phyloP scores from a whole-genome alignment of 768 basidiomycete species.

The Flagelloscypha sp. region DNA sequence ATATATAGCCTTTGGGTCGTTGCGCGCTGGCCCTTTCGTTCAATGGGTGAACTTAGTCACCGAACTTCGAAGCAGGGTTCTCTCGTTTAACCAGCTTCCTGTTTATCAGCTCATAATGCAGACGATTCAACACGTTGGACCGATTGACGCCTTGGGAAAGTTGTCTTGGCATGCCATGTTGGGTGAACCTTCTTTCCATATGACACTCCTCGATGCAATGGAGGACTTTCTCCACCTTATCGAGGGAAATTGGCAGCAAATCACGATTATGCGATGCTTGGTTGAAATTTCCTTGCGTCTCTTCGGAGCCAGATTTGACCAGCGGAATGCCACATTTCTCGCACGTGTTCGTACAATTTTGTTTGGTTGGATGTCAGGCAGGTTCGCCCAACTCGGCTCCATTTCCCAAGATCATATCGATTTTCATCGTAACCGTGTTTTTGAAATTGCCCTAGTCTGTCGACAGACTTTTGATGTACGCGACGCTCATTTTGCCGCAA shows the following conservation, averaged over 20 bases:
- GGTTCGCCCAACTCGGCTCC: too few species aligned
- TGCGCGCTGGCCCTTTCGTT: slow-evolving; percentile 23
- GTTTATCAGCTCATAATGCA: slow-evolving; percentile 24
- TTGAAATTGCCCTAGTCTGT: slow-evolving; percentile 31
- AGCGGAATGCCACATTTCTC: too few species aligned
- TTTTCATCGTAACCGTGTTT: slow-evolving; percentile 16
- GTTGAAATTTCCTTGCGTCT: not conserved
- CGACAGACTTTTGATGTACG: slow-evolving; percentile 31
- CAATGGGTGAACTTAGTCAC: slow-evolving; percentile 29
- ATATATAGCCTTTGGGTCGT: slow-evolving; percentile 24
- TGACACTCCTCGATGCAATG: not conserved
- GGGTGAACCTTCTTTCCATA: not conserved
- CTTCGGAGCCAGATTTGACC: too few species aligned
- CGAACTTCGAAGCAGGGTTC: slow-evolving; percentile 19
- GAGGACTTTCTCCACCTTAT: not conserved
- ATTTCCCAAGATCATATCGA: too few species aligned
- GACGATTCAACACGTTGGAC: slow-evolving; percentile 23
- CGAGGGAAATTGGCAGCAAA: slow-evolving; percentile 2
- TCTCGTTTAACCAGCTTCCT: slow-evolving; percentile 20
- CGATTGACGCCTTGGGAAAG: not conserved
- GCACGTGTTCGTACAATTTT: not conserved
- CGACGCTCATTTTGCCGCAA: slow-evolving; percentile 3
- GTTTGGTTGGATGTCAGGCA: slow-evolving; percentile 13
- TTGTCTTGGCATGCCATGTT: slow-evolving; percentile 1
- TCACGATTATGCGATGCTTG: slow-evolving; percentile 12